Evolutionary conservation across 306 rosid genomes (phyloP).

Genomic region (Albizia julibrissin): DNA sequence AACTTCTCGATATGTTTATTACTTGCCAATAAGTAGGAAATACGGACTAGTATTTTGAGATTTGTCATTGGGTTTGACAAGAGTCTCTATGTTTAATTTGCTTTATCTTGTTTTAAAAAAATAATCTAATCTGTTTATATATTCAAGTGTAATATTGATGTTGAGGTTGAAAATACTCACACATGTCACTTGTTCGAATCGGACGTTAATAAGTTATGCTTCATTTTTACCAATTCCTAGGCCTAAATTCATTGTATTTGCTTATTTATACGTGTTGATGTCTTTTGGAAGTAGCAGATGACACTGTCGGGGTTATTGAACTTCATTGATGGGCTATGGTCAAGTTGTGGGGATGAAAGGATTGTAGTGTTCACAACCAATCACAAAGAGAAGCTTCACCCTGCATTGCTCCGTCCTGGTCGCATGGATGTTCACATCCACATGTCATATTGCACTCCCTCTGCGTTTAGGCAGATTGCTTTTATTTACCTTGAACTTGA

Average conservation of each 20-base stretch:
- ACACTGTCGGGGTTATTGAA: conserved; percentile 46
- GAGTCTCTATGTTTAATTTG: not conserved
- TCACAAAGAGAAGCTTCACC: conserved; percentile 45
- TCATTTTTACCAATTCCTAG: not conserved
- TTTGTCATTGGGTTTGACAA: not conserved
- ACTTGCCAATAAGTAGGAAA: not conserved
- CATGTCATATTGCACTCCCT: conserved; percentile 47
- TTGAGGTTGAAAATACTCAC: no score
- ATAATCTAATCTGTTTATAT: not conserved
- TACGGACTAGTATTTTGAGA: not conserved
- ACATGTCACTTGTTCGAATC: no score
- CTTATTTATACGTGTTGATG: not conserved
- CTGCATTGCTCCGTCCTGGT: conserved; percentile 45
- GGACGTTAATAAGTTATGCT: no score
- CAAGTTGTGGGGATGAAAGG: conserved; percentile 54
- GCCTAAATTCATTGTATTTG: not conserved
- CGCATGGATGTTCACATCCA: conserved; percentile 51
- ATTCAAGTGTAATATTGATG: no score
- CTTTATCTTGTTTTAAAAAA: not conserved
- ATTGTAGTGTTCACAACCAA: conserved; percentile 56
- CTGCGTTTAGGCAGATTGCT: conserved; percentile 40
- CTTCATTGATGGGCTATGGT: conserved; percentile 52
- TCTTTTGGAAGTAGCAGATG: conserved; percentile 23
- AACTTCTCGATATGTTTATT: not conserved
- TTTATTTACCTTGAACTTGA: conserved; percentile 40